Base-by-base conservation (phyloP, 202 grass and related monocot genomes). In the Eragrostis tef region DNA sequence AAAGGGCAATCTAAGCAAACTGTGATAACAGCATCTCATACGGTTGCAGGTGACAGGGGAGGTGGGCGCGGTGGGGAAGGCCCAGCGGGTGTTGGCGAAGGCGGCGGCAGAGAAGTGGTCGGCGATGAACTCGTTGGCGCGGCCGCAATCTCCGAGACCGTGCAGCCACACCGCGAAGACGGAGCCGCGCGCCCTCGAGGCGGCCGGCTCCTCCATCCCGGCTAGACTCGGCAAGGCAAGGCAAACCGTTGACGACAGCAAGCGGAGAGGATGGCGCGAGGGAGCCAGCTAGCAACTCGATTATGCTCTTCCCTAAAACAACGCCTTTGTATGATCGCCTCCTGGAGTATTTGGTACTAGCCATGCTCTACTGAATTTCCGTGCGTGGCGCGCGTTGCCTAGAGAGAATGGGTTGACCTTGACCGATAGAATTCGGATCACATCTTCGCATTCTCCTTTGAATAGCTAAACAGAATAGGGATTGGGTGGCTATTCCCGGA, bases 91-190 rank as follows among this genome's bases (percentile, higher is more conserved):
- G 84, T 57, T 54, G 42, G 49, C 47, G 72, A 97, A 90, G 70
- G 86, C 86, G 67, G 86, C 88, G 19, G 67, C 41, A 7, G 79
- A 74, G 71, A 94, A 94, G 24, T 75, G 78, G 10, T 67, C 79
- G 74, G 82, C 85, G 15, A 93, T 57, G 15, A 36, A 77, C 88
- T 91, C 85, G 84, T 90, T 90, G 27, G 85, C 73, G 58, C 29
- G 63, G 42, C 90, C 93, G 56, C 63, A 85, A 72, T 92, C 90
- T 9, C 90, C 90, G 41, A 90, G 71, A 6, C 93, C 88, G 79
- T 96, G 93, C 36, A 92, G 78, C 93, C 88, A 92, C 51, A 92
- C 57, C 36, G 86, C 74, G 85, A 92, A 96, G 61, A 77, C 84
- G 11, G 21, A 42, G n/a, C 34, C 11, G 11, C 73, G 64, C 17